Base-by-base conservation (phyloP, 768 basidiomycete species). In the Pleurotus pulmonarius region DNA sequence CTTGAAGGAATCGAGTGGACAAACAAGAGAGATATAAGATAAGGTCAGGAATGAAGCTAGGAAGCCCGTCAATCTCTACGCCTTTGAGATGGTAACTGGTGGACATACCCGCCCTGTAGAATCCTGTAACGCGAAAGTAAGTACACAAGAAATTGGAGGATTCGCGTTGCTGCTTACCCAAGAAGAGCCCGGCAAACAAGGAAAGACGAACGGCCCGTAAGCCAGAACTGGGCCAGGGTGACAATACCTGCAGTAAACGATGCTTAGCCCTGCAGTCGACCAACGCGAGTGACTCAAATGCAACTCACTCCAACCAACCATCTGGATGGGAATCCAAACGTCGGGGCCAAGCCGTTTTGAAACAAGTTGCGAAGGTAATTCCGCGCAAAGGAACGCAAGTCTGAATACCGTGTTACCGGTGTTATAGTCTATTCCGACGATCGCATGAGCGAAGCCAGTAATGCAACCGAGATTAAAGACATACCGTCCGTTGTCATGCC, bases 321-420 rank as follows among this genome's bases (percentile, higher is more conserved):
- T 81, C 64, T 84, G 82, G 1, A 73, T 76, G 4, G 83, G 82
- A 65, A 84, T 83, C 83, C 82, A 86, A 22, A 80, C 76, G 65
- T 87, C 85, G 3, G 84, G 83, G 2, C 85, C 84, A 39, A 83
- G 59, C 11, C 78, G 73, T 66, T 87, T 87, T 1, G 82, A 84
- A 41, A 86, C 67, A 12, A 86, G 68, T 56, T 86, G 84, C 9
- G 84, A 85, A 6, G 86, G 85, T 15, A 87, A 65, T 60, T 86
- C 85, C 0, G 83, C 83, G 38, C 65, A 71, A 18, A 83, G 64
- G 64, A 83, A 85, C 7, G 79, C 57, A 1, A 83, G 62, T 18
- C 76, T 75, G 61, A 79, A 82, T 2, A 87, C 57, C 0, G 75
- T 79, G 61, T 83, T 86, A 5, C 83, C 83, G 41, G 75, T 58